Evolutionary conservation across 345 rosid species (phyloP), one percentile per base, ranked within the genome.

Genomic region (Eutrema heterophyllum): DNA sequence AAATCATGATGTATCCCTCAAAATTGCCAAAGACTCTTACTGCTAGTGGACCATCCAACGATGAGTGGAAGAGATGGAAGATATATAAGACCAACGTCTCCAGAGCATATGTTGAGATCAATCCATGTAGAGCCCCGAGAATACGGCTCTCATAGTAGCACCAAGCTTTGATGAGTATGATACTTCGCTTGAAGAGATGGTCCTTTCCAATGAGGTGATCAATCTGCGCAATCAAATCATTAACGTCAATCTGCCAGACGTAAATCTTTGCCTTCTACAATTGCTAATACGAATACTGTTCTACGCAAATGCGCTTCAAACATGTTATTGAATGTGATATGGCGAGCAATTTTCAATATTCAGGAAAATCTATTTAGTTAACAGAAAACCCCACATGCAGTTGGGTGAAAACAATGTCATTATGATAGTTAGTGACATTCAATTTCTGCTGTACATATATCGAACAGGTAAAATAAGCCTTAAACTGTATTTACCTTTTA

Each of bases 141-240:
- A 92, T 88, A 50, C 89, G 95, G 55, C 97, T 92, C 81, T 92
- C 97, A 24, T 88, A 88, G 78, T 90, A 92, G 83, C 97, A 90
- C 98, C 98, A 92, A 61, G 97, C 91, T 78, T 92, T 92, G 29
- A 88, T 85, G 64, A 92, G 78, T 81, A 92, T 86, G 74, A 89
- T 84, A 74, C 95, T 92, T 71, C 97, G 86, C 80, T 92, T 88
- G 63, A 90, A 90, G 40, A 92, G 85, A 81, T 92, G 86, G 70
- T 87, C 86, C 82, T 92, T 85, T 33, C 84, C 88, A 77, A 92
- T 90, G 74, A 83, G 76, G 38, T 70, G 69, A 70, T 90, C 92
- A 11, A 88, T 90, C 96, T 93, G 84, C 54, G 39, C n/a, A 71
- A 76, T 59, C 62, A 78, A 44, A 71, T 8, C 1, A 6, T 9